These are phyloP conservation scores for Scheffersomyces coipomensis DNA, from an alignment of 805 yeast species.

Conservation along the genomic window DNA sequence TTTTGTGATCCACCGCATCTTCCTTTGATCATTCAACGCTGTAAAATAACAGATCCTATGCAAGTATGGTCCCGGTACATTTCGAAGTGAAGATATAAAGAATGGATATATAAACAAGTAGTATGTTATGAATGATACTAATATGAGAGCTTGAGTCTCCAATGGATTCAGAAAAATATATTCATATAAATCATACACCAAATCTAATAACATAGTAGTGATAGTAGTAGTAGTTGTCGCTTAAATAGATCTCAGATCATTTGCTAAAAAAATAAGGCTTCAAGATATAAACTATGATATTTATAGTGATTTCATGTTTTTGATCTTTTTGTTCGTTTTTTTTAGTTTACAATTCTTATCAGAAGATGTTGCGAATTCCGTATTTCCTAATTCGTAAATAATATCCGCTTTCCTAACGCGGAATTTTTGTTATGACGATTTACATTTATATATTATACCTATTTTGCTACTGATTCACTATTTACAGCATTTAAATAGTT, in stretches of 20 bases:
- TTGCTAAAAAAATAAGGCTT: background rate
- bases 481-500: constrained; percentile 40
- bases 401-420: background rate
- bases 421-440: background rate
- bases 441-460: background rate
- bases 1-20: constrained; percentile 33
- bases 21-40: constrained; percentile 42
- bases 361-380: background rate
- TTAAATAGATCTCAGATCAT: background rate
- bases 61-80: constrained; percentile 58
- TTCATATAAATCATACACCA: background rate
- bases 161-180: background rate
- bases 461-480: background rate
- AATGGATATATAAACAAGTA: constrained; percentile 45
- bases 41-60: constrained; percentile 44
- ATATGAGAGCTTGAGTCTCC: background rate
- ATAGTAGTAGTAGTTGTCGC: constrained; percentile 1
- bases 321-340: too few relatives aligned
- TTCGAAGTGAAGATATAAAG: constrained; percentile 45
- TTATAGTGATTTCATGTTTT: too few relatives aligned
- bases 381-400: background rate
- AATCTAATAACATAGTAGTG: background rate
- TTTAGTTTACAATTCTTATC: too few relatives aligned
- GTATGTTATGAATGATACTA: constrained; percentile 16
- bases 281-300: constrained; percentile 18